Conservation (phyloP, 2,329 filamentous ascomycete species). For the Colletotrichum acutatum region DNA sequence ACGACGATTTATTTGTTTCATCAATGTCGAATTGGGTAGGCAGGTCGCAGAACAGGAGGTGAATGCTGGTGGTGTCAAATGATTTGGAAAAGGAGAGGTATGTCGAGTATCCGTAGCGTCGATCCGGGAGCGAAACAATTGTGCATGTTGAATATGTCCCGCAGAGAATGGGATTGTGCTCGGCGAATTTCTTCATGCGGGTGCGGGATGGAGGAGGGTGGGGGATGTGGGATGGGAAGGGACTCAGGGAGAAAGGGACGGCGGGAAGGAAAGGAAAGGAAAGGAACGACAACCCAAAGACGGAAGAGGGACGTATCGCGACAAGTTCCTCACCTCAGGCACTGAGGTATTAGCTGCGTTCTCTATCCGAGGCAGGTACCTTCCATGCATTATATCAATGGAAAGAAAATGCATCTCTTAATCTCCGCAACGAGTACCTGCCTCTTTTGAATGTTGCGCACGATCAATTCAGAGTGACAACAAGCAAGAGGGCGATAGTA, state of each 20-base stretch:
- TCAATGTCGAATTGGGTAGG: not conserved
- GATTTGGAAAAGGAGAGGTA: not conserved
- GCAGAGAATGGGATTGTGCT: slow-evolving; percentile 3
- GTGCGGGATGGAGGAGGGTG: not conserved
- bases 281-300: slow-evolving; percentile 14
- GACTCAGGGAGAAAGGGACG: not conserved
- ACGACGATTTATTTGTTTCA: not conserved
- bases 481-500: not conserved
- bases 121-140: not conserved
- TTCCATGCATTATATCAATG: not conserved
- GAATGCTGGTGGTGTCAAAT: not conserved
- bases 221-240: not conserved
- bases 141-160: not conserved
- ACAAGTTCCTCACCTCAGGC: not conserved
- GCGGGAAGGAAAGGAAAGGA: slow-evolving; percentile 15
- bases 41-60: not conserved
- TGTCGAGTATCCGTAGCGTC: not conserved
- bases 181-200: not conserved
- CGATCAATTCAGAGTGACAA: not conserved
- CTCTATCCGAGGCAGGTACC: not conserved
- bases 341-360: too few relatives aligned
- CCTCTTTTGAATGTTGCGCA: not conserved
- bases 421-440: not conserved
- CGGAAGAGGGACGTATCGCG: not conserved
- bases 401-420: not conserved